A percentile compares a stretch with the other conserved stretches of the same genome.
Evolutionary conservation across 108 stramenopile species (phyloP).

Genomic region (Stephanodiscus triporus): DNA sequence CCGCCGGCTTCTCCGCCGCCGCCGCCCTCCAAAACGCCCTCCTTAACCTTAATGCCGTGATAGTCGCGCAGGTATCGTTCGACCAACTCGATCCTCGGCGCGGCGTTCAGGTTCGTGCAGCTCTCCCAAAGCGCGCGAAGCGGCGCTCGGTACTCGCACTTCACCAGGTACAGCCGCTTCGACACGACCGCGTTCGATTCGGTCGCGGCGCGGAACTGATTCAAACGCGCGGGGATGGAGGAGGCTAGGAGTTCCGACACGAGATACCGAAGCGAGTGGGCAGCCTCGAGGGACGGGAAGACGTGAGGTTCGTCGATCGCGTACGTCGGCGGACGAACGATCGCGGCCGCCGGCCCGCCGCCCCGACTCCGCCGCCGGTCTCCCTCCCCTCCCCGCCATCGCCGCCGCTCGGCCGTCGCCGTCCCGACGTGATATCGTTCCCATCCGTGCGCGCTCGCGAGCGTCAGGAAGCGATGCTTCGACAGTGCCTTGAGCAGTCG

Average conservation of each 20-base stretch:
- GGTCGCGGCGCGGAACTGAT: constrained; percentile 78
- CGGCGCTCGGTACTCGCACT: constrained; percentile 89
- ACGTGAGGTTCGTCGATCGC: constrained; percentile 44
- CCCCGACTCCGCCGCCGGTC: neutral
- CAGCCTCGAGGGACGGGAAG: constrained; percentile 46
- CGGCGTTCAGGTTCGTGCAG: constrained; percentile 72
- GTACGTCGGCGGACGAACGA: constrained; percentile 30
- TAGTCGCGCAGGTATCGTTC: constrained; percentile 52
- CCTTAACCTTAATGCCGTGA: constrained; percentile 21
- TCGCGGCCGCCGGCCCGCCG: neutral
- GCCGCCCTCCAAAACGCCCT: neutral
- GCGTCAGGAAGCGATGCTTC: constrained; percentile 67
- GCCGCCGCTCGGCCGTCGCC: too few relatives aligned
- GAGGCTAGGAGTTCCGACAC: constrained; percentile 34
- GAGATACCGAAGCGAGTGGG: constrained; percentile 44
- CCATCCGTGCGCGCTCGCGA: constrained; percentile 41
- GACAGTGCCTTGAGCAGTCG: constrained; percentile 58
- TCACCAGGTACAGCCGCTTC: constrained; percentile 87
- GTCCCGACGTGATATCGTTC: constrained; percentile 40
- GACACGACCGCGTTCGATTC: constrained; percentile 78
- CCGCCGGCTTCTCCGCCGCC: neutral
- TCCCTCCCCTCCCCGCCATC: neutral
- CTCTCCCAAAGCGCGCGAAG: constrained; percentile 85
- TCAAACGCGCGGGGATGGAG: constrained; percentile 60
- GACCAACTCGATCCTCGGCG: constrained; percentile 76